Percentiles rank a stretch among this genome's conserved stretches.
Conservation (phyloP, 2,329 filamentous ascomycete genomes). For the Penicillium brasilianum region DNA sequence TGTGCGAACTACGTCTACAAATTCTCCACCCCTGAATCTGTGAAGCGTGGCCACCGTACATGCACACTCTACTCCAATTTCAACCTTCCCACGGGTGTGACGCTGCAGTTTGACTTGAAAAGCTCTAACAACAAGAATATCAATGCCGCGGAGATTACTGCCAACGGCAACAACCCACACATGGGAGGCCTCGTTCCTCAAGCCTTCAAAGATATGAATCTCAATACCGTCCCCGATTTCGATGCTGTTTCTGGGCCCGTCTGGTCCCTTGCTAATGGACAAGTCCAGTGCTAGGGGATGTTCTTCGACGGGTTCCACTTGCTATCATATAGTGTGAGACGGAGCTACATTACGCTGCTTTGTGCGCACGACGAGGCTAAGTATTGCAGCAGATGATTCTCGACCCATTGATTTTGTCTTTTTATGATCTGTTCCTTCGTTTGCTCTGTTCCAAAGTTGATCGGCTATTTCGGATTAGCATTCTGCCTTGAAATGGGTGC, state of each 20-base stretch:
- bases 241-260: not conserved
- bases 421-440: not conserved
- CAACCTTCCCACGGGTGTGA: not conserved
- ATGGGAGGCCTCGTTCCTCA: not conserved
- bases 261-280: not conserved
- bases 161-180: not conserved
- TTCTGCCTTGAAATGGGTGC: not conserved
- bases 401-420: not conserved
- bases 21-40: not conserved
- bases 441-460: not conserved
- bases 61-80: not conserved
- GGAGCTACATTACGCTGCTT: too few species aligned
- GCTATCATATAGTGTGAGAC: too few species aligned
- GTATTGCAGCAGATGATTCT: not conserved
- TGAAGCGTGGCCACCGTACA: not conserved
- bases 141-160: not conserved
- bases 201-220: not conserved
- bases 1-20: not conserved
- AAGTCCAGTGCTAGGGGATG: not conserved
- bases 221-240: not conserved
- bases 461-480: not conserved
- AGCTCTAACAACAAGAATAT: not conserved
- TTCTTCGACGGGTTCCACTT: not conserved
- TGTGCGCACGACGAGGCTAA: not conserved
- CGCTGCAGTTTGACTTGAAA: not conserved